Evolutionary conservation across 345 rosid species (phyloP).

Genomic region (Moricandia arvensis): DNA sequence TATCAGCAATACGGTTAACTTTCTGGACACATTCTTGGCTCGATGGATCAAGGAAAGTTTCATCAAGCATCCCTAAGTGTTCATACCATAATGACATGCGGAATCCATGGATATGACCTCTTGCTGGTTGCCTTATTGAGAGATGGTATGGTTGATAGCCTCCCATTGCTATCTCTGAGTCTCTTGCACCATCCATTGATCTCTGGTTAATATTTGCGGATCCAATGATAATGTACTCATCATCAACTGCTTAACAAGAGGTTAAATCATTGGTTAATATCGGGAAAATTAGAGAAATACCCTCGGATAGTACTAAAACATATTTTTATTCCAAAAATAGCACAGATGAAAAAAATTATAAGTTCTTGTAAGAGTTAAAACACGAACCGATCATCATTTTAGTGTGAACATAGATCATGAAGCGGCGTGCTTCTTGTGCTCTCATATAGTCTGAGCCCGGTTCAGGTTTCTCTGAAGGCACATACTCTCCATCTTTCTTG

Average conservation of each 20-base stretch:
- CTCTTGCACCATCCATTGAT: conserved; percentile 98
- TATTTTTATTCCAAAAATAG: neutral
- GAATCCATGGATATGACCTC: conserved; percentile 96
- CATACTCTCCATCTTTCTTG: conserved; percentile 85
- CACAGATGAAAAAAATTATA: neutral
- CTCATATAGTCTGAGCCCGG: conserved; percentile 73
- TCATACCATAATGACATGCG: conserved; percentile 95
- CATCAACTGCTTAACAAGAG: conserved; percentile 63
- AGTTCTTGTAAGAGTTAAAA: neutral
- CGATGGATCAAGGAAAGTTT: conserved; percentile 73
- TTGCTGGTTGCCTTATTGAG: conserved; percentile 66
- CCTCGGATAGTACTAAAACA: neutral
- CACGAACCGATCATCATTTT: conserved; percentile 97
- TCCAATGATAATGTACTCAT: conserved; percentile 91
- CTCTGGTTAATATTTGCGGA: conserved; percentile 99
- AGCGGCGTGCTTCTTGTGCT: conserved; percentile 96
- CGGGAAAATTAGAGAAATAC: neutral
- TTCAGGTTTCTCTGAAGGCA: conserved; percentile 78
- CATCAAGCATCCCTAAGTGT: conserved; percentile 91
- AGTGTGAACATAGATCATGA: conserved; percentile 96
- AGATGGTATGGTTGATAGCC: conserved; percentile 90
- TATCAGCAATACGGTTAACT: conserved; percentile 80
- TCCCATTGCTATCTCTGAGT: conserved; percentile 99
- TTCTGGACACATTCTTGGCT: conserved; percentile 57
- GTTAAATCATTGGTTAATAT: conserved; percentile 1